These are phyloP conservation scores for Lichtheimia hyalospora DNA, from an alignment of 371 early-diverging fungal species.

Conservation along the genomic window DNA sequence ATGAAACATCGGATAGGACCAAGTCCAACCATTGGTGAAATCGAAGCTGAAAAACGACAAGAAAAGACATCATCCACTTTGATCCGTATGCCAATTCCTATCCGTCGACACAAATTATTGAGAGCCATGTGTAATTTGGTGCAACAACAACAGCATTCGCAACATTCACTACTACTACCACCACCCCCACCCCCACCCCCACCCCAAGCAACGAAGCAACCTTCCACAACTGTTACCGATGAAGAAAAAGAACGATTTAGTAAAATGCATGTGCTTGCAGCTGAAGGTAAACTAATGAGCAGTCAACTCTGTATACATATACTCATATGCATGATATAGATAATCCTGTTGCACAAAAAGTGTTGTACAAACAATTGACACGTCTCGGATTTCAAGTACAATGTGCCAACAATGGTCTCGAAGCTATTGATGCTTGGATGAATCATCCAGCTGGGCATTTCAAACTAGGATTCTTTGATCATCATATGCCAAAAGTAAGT, in stretches of 20 bases:
- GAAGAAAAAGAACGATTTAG: conserved; percentile 33
- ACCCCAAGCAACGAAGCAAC: background rate
- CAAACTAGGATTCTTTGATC: conserved; percentile 45
- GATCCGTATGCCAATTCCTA: conserved; percentile 49
- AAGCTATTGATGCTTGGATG: conserved; percentile 39
- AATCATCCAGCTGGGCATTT: conserved; percentile 31
- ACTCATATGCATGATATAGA: conserved; percentile 17
- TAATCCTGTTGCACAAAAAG: conserved; percentile 48
- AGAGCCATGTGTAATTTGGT: conserved; percentile 32
- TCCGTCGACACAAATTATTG: conserved; percentile 51
- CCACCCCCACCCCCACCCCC: background rate
- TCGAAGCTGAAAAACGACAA: no score
- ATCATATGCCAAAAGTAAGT: conserved; percentile 50
- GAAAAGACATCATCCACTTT: no score
- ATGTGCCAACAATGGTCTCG: conserved; percentile 47
- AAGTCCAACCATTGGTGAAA: background rate
- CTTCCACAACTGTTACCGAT: conserved; percentile 13
- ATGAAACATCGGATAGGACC: background rate
- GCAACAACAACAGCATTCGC: conserved; percentile 1
- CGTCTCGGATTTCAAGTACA: conserved; percentile 41
- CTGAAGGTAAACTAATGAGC: conserved; percentile 50
- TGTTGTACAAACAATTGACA: conserved; percentile 40
- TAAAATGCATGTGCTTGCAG: conserved; percentile 38
- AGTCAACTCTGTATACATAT: no score
- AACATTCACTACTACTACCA: no score